Evolutionary conservation across 495 filamentous ascomycete genomes (phyloP).

Genomic region (Barbatosphaeria neglecta): DNA sequence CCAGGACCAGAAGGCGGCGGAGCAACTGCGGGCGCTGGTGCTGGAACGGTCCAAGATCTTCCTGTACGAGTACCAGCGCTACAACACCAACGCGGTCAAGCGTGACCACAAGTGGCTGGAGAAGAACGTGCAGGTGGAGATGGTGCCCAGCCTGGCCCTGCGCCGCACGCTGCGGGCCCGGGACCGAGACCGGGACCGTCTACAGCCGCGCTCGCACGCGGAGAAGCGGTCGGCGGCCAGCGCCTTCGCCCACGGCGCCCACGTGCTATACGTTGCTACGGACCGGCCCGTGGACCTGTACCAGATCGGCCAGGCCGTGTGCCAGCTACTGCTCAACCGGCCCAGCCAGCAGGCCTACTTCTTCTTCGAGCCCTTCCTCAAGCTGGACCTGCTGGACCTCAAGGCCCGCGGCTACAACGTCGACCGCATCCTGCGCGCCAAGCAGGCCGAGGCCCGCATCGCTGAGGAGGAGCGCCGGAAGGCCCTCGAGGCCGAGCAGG

Average conservation of each 20-base stretch:
- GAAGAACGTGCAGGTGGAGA: slow-evolving; percentile 66
- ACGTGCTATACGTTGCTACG: slow-evolving; percentile 39
- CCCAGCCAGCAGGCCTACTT: slow-evolving; percentile 76
- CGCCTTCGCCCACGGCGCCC: slow-evolving; percentile 13
- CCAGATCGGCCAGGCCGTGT: slow-evolving; percentile 77
- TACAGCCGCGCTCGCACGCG: slow-evolving; percentile 48
- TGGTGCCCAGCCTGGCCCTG: slow-evolving; percentile 62
- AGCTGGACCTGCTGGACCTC: slow-evolving; percentile 60
- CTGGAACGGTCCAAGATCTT: slow-evolving; percentile 81
- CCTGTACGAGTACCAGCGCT: slow-evolving; percentile 54
- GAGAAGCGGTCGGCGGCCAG: slow-evolving; percentile 59
- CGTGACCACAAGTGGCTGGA: slow-evolving; percentile 85
- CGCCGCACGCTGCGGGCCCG: slow-evolving; percentile 60
- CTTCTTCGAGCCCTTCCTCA: slow-evolving; percentile 78
- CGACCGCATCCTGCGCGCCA: slow-evolving; percentile 74
- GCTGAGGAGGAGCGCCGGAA: slow-evolving; percentile 71
- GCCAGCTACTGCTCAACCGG: slow-evolving; percentile 64
- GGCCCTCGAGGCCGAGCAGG: slow-evolving; percentile 64
- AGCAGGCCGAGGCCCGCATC: slow-evolving; percentile 72
- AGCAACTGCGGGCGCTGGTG: slow-evolving; percentile 62
- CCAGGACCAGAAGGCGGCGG: slow-evolving; percentile 35
- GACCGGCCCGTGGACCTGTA: slow-evolving; percentile 60
- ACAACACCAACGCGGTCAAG: slow-evolving; percentile 55
- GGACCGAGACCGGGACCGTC: no score
- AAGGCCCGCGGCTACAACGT: slow-evolving; percentile 86